These are phyloP conservation scores for Gymnopilus junonius DNA, from an alignment of 768 basidiomycete genomes.

Conservation along the genomic window DNA sequence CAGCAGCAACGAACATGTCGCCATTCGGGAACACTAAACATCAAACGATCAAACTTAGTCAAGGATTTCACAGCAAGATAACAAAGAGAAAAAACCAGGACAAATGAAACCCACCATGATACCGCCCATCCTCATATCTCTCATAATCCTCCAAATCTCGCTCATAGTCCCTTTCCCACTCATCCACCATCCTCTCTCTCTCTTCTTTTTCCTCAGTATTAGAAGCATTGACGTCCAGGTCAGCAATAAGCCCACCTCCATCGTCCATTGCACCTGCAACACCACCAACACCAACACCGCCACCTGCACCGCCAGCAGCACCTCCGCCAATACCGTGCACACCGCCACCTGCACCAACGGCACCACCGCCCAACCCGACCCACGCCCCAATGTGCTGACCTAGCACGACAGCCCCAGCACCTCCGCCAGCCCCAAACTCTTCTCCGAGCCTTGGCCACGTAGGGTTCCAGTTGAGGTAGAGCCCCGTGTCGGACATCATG, in stretches of 20 bases:
- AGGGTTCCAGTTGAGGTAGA: constrained; percentile 52
- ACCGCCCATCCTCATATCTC: constrained; percentile 11
- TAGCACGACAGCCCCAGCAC: not conserved
- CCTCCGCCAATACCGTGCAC: not conserved
- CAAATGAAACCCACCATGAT: constrained; percentile 10
- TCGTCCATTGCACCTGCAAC: not conserved
- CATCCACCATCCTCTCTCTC: not conserved
- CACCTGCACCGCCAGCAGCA: not conserved
- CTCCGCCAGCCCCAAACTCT: not conserved
- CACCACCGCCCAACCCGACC: not conserved
- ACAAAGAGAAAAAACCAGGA: not conserved
- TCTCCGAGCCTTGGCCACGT: not conserved
- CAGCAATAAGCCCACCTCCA: not conserved
- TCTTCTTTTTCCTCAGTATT: not conserved
- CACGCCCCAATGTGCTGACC: too few species aligned
- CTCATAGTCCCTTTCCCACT: constrained; percentile 19
- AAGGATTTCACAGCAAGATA: not conserved
- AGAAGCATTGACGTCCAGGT: not conserved
- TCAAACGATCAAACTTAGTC: not conserved
- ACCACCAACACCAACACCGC: not conserved
- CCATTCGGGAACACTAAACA: constrained; percentile 17
- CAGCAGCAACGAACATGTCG: constrained; percentile 17
- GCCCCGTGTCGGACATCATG: constrained; percentile 56
- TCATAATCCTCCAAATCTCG: constrained; percentile 12
- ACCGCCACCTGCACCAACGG: too few species aligned